Percentiles rank a stretch among this genome's conserved stretches.
These are phyloP conservation scores for Artomyces pyxidatus DNA, from an alignment of 768 basidiomycete genomes.

Conservation along the genomic window DNA sequence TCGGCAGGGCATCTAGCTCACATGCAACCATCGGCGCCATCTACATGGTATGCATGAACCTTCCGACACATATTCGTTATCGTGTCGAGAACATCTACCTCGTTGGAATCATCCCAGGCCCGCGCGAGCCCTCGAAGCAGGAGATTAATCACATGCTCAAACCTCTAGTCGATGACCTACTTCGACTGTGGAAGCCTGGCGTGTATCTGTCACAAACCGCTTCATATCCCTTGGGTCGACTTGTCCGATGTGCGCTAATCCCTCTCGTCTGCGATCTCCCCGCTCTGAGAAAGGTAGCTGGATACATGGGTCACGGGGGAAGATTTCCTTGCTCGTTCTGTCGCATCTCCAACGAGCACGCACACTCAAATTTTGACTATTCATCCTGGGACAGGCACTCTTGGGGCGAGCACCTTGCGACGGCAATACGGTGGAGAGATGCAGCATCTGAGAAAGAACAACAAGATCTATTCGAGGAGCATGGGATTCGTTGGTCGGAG, in stretches of 20 bases:
- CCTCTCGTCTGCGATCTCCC: not conserved
- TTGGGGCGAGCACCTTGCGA: not conserved
- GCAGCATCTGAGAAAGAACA: not conserved
- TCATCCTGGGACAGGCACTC: constrained; percentile 16
- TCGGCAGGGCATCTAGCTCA: constrained; percentile 22
- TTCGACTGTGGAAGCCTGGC: constrained; percentile 26
- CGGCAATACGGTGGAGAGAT: not conserved
- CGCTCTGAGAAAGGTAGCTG: not conserved
- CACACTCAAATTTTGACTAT: constrained; percentile 22
- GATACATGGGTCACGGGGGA: not conserved
- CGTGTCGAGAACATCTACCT: constrained; percentile 33
- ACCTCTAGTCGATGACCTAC: constrained; percentile 30
- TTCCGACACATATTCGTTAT: constrained; percentile 27
- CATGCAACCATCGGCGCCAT: constrained; percentile 20
- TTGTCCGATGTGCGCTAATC: not conserved
- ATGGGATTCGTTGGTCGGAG: not conserved
- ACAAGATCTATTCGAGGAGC: not conserved
- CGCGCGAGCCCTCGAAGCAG: constrained; percentile 24
- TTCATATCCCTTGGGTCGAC: not conserved
- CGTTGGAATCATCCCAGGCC: constrained; percentile 34
- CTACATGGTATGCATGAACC: constrained; percentile 28
- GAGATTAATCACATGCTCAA: constrained; percentile 31
- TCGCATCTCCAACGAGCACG: constrained; percentile 9
- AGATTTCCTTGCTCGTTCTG: not conserved
- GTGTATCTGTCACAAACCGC: constrained; percentile 22